phyloP scores from a whole-genome alignment of 768 basidiomycete species.

The Phlegmacium glaucopus region DNA sequence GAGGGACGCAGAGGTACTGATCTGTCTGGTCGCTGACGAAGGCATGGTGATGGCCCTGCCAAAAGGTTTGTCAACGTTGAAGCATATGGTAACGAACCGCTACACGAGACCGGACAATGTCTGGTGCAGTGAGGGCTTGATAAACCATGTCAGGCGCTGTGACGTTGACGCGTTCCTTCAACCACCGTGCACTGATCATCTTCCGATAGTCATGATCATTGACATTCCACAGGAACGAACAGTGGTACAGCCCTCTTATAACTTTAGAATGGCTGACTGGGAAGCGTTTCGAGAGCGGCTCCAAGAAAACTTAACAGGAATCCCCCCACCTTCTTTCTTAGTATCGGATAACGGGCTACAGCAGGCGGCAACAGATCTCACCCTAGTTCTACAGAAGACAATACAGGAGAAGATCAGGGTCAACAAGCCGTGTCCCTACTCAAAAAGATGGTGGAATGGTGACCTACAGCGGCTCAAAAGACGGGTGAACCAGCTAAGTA shows the following conservation, averaged over 20 bases:
- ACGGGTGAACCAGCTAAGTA: background rate
- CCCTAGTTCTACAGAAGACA: background rate
- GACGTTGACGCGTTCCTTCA: too few relatives aligned
- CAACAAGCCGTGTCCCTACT: background rate
- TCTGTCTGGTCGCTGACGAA: too few relatives aligned
- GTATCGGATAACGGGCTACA: background rate
- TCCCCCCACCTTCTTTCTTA: background rate
- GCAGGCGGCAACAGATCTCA: background rate
- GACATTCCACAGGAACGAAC: background rate
- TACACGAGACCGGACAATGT: too few relatives aligned
- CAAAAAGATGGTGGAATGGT: background rate
- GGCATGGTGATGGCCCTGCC: too few relatives aligned
- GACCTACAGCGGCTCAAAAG: background rate
- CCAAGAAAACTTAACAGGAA: background rate
- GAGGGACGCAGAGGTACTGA: too few relatives aligned
- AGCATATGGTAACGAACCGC: too few relatives aligned
- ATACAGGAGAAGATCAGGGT: background rate
- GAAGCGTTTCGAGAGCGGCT: background rate
- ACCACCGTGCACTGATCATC: constrained; percentile 4
- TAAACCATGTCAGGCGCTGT: too few relatives aligned
- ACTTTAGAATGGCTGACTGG: constrained; percentile 6
- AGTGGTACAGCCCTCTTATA: background rate
- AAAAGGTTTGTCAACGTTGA: too few relatives aligned
- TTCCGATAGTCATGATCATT: background rate
- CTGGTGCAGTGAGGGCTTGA: too few relatives aligned